These are phyloP conservation scores for Neurospora sp. DNA, from an alignment of 495 filamentous ascomycete genomes.

Conservation along the genomic window DNA sequence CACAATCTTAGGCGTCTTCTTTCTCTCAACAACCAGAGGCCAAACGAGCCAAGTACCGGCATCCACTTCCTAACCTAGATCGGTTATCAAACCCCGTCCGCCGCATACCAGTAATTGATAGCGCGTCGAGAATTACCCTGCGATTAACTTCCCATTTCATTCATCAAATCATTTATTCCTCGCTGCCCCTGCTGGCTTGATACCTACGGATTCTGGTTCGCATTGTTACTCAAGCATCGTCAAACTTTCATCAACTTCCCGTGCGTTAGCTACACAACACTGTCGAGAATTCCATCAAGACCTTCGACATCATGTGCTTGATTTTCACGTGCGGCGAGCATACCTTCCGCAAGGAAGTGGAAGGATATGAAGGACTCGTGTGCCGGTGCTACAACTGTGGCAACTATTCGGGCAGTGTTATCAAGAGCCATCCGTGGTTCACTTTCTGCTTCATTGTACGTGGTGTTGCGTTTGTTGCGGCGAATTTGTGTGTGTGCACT, in stretches of 20 bases:
- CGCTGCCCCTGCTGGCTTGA: neutral
- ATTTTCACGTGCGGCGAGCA: conserved; percentile 50
- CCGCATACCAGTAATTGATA: neutral
- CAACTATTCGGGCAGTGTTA: conserved; percentile 40
- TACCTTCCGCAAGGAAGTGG: conserved; percentile 44
- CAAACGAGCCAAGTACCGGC: neutral
- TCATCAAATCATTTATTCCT: neutral
- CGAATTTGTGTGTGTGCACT: neutral
- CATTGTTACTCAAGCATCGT: neutral
- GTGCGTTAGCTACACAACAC: neutral
- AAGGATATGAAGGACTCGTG: conserved; percentile 42
- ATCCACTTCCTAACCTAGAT: neutral
- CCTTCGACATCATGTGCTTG: conserved; percentile 37
- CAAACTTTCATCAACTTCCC: neutral
- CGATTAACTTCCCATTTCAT: neutral
- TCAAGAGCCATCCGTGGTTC: conserved; percentile 47
- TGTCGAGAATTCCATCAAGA: neutral
- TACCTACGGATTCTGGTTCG: neutral
- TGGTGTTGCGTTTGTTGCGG: neutral
- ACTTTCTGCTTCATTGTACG: conserved; percentile 49
- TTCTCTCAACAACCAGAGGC: neutral
- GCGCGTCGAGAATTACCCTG: neutral
- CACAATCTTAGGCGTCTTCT: neutral
- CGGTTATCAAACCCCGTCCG: neutral
- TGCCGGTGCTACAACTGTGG: conserved; percentile 51